These are phyloP conservation scores for Mycena sp. DNA, from an alignment of 1,284 basidiomycete genomes.

Conservation along the genomic window DNA sequence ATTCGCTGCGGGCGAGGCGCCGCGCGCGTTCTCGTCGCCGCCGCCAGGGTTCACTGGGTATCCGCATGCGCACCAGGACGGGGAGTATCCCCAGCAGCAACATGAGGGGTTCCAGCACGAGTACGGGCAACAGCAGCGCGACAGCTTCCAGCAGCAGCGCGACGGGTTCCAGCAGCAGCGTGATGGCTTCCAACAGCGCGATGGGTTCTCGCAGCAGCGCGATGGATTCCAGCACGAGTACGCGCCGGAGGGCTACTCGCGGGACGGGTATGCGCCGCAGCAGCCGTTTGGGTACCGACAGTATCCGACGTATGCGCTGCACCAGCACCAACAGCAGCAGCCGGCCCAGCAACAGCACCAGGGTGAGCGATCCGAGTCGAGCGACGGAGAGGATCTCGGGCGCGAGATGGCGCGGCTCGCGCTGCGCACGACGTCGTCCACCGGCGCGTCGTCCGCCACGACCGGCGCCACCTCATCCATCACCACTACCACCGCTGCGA, in stretches of 20 bases:
- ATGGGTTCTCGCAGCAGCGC: no score
- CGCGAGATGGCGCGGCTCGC: conserved; percentile 13
- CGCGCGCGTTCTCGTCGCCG: conserved; percentile 27
- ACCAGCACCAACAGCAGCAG: background rate
- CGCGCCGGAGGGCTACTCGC: background rate
- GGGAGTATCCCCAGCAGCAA: background rate
- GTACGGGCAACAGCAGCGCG: no score
- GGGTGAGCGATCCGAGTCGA: conserved; percentile 22
- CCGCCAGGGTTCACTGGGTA: conserved; percentile 8
- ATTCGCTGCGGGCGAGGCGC: conserved; percentile 21
- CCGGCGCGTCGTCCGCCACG: background rate
- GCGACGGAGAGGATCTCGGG: conserved; percentile 19
- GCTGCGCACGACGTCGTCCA: background rate
- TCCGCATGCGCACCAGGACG: background rate
- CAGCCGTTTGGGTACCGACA: background rate
- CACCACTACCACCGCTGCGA: conserved; percentile 1
- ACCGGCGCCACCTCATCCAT: conserved; percentile 1
- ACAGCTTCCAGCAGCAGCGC: no score
- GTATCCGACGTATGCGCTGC: background rate
- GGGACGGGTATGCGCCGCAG: background rate
- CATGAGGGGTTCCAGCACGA: no score
- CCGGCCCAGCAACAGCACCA: background rate
- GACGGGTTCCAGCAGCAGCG: background rate
- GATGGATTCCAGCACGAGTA: no score
- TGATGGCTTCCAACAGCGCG: no score